Evolutionary conservation across 495 filamentous ascomycete genomes (phyloP).

Genomic region (Amniculicola lignicola): DNA sequence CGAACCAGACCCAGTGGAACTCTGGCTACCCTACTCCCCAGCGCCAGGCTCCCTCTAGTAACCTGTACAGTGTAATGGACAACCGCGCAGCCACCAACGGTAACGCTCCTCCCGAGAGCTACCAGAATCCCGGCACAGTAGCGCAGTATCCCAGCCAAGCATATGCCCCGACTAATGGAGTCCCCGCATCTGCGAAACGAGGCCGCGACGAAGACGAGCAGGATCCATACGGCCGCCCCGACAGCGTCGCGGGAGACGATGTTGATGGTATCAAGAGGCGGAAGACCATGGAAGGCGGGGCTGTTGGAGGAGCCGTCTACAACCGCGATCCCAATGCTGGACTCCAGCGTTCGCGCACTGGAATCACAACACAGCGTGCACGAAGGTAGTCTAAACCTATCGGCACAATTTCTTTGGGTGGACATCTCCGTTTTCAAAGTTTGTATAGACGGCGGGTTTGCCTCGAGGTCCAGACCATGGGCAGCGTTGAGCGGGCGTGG

Average conservation of each 20-base stretch:
- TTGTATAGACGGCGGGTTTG: conserved; percentile 32
- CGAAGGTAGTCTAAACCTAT: conserved; percentile 28
- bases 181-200: conserved; percentile 67
- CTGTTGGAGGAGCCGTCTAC: conserved; percentile 47
- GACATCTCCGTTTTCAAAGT: conserved; percentile 12
- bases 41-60: conserved; percentile 66
- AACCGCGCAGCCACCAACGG: conserved; percentile 71
- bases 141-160: conserved; percentile 61
- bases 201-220: conserved; percentile 68
- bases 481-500: conserved; percentile 11
- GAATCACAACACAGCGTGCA: conserved; percentile 16
- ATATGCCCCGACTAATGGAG: conserved; percentile 65
- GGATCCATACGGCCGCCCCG: conserved; percentile 61
- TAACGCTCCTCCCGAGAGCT: conserved; percentile 52
- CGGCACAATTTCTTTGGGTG: conserved; percentile 28
- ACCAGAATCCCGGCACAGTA: conserved; percentile 29
- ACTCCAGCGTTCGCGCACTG: conserved; percentile 24
- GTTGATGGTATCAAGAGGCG: conserved; percentile 73
- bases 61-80: conserved; percentile 87
- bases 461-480: conserved; percentile 13
- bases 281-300: conserved; percentile 69
- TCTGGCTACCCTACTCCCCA: conserved; percentile 81
- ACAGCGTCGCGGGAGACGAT: conserved; percentile 52
- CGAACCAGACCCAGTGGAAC: conserved; percentile 69
- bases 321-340: conserved; percentile 20